phyloP scores from a whole-genome alignment of 2,329 filamentous ascomycete species.

The Aspergillus luchuensis region DNA sequence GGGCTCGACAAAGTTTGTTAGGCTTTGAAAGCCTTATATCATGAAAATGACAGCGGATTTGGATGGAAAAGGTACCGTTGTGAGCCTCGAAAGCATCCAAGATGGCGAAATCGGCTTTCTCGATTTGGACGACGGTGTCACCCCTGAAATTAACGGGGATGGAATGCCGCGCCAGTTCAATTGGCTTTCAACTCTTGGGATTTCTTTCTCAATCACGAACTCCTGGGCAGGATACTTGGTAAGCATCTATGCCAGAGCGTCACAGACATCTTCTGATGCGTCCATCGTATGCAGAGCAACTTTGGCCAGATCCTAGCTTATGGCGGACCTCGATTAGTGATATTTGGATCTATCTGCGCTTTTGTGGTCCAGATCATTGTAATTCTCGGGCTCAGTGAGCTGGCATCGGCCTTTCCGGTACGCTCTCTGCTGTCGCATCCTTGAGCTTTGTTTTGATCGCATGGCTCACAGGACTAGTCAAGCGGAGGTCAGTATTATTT shows the following conservation, averaged over 20 bases:
- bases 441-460: not conserved
- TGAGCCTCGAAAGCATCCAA: not conserved
- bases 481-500: not conserved
- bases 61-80: not conserved
- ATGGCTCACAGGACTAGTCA: not conserved
- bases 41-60: not conserved
- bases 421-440: not conserved
- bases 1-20: not conserved
- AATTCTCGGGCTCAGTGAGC: not conserved
- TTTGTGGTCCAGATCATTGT: not conserved
- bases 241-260: not conserved
- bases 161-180: not conserved
- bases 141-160: not conserved
- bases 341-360: not conserved
- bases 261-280: not conserved
- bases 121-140: not conserved
- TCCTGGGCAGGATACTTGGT: not conserved
- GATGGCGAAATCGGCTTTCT: not conserved
- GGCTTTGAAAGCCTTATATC: not conserved
- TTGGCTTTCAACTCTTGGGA: not conserved
- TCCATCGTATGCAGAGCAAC: not conserved
- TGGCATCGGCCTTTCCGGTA: slow-evolving; percentile 1
- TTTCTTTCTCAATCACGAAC: not conserved
- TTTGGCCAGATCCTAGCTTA: not conserved
- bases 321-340: not conserved